Conservation (phyloP, 164 flowering plant genomes). For the Chimonanthus praecox region DNA sequence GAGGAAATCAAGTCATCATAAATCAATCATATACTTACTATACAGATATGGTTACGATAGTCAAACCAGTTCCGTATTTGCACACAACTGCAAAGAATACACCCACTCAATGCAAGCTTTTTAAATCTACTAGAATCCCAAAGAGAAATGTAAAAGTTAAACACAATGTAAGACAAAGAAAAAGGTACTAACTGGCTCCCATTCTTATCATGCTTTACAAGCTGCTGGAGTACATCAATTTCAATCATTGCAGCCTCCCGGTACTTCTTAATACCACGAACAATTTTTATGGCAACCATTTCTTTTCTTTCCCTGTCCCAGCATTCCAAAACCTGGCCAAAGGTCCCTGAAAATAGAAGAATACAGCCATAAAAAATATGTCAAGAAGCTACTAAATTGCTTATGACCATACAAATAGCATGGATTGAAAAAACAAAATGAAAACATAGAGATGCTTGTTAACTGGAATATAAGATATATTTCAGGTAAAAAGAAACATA, state of each 20-base stretch:
- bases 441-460: too few relatives aligned
- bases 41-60: constrained; percentile 99
- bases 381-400: too few relatives aligned
- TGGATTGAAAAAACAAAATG: too few relatives aligned
- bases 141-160: neutral
- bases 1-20: constrained; percentile 51
- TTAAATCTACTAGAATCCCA: neutral
- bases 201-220: constrained; percentile 68
- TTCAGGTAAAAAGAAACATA: neutral
- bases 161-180: neutral
- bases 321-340: constrained; percentile 97
- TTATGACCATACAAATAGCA: too few relatives aligned
- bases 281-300: constrained; percentile 93
- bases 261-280: constrained; percentile 84
- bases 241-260: constrained; percentile 98
- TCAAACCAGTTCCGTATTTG: constrained; percentile 99
- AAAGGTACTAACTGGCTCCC: constrained; percentile 71
- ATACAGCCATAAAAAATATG: neutral
- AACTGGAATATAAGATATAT: neutral
- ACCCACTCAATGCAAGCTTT: constrained; percentile 32
- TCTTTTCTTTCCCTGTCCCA: constrained; percentile 89
- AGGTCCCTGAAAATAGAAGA: constrained; percentile 54
- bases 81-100: constrained; percentile 99
- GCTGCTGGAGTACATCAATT: constrained; percentile 83
- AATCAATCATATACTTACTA: constrained; percentile 85